Conservation (phyloP, 2,329 filamentous ascomycete species). For the Colletotrichum sp. region DNA sequence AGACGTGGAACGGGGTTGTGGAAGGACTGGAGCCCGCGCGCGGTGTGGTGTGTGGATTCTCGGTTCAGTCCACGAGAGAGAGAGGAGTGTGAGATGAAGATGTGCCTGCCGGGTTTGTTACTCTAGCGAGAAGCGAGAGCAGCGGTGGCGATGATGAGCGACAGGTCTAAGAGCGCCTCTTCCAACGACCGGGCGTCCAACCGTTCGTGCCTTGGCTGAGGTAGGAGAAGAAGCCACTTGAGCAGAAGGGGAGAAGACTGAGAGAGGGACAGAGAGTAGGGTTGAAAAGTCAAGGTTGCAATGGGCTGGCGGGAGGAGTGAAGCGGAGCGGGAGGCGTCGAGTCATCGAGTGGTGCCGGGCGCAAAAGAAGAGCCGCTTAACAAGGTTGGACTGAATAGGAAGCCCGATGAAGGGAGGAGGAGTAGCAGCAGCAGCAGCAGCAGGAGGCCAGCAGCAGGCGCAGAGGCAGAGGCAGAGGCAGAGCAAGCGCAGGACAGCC, state of each 20-base stretch:
- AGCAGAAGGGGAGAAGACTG: neutral
- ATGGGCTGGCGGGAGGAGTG: neutral
- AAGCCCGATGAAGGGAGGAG: constrained; percentile 3
- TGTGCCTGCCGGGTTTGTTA: neutral
- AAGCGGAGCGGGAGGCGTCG: constrained; percentile 14
- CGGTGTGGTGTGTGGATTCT: neutral
- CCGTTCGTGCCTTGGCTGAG: constrained; percentile 1
- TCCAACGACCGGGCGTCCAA: constrained; percentile 1
- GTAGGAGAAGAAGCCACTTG: neutral
- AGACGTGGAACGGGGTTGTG: neutral
- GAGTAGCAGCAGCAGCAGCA: neutral
- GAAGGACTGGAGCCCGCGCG: neutral
- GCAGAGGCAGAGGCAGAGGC: neutral
- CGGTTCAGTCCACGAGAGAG: neutral
- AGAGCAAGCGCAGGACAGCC: neutral
- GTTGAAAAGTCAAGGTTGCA: constrained; percentile 17
- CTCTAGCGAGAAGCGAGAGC: constrained; percentile 7
- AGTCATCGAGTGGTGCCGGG: constrained; percentile 17
- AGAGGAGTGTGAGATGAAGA: neutral
- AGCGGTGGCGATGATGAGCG: constrained; percentile 4
- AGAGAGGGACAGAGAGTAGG: neutral
- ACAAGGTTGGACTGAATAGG: constrained; percentile 18
- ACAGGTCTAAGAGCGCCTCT: neutral
- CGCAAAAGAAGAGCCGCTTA: constrained; percentile 14
- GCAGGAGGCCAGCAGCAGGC: neutral